A percentile compares a stretch with the other conserved stretches of the same genome.
These are phyloP conservation scores for Boletus rubescentipes DNA, from an alignment of 768 basidiomycete genomes.

Conservation along the genomic window DNA sequence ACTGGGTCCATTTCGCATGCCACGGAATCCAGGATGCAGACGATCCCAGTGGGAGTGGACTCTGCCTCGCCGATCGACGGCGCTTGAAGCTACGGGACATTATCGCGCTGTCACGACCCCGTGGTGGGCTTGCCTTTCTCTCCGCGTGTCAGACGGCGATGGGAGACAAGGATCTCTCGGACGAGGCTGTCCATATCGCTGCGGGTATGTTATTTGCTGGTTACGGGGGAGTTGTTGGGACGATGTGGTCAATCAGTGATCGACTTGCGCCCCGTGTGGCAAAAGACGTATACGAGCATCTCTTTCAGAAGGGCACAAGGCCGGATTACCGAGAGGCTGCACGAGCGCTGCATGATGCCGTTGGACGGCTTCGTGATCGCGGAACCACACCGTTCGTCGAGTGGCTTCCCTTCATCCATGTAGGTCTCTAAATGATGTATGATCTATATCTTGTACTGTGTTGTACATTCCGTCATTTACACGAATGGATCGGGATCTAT, in stretches of 20 bases:
- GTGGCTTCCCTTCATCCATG: not conserved
- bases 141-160: conserved; percentile 47
- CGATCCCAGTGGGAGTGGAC: conserved; percentile 21
- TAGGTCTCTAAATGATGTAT: not conserved
- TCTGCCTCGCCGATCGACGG: conserved; percentile 15
- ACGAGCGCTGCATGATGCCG: conserved; percentile 3
- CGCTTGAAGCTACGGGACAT: conserved; percentile 4
- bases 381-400: not conserved
- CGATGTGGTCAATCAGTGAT: conserved; percentile 46
- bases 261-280: conserved; percentile 35
- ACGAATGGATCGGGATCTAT: not conserved
- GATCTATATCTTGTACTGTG: not conserved
- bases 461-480: not conserved
- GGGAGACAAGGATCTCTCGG: conserved; percentile 32
- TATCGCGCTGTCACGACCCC: conserved; percentile 11
- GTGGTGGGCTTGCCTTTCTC: conserved; percentile 39
- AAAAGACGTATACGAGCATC: conserved; percentile 29
- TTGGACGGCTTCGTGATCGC: not conserved
- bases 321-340: not conserved
- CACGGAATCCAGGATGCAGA: not conserved
- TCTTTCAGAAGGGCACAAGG: not conserved
- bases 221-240: conserved; percentile 37
- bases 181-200: conserved; percentile 43
- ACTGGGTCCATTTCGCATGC: conserved; percentile 1
- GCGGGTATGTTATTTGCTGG: conserved; percentile 40